Percentiles rank a stretch among this genome's conserved stretches.
phyloP scores from a whole-genome alignment of 129 eudicot species.

The Flaveria ramosissima region DNA sequence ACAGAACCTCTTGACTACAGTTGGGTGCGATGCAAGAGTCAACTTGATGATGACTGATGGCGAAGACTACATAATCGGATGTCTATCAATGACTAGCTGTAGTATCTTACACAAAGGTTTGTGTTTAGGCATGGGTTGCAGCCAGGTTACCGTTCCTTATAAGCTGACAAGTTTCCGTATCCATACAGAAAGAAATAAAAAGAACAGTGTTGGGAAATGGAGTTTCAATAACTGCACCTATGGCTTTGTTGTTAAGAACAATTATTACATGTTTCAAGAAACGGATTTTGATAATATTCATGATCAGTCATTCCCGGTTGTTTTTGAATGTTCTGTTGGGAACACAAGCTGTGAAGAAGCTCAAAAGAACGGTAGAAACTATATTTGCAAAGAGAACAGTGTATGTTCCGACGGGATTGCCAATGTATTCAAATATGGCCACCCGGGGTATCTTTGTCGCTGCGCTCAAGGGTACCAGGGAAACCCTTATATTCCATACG shows the following conservation, averaged over 20 bases:
- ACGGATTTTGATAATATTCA: conserved; percentile 25
- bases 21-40: conserved; percentile 40
- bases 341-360: conserved; percentile 16
- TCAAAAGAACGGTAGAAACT: neutral
- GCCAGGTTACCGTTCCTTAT: conserved; percentile 32
- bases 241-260: conserved; percentile 26
- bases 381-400: conserved; percentile 26
- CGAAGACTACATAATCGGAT: conserved; percentile 19
- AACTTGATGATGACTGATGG: neutral
- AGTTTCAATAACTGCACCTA: conserved; percentile 25
- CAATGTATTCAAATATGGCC: neutral
- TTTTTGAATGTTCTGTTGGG: conserved; percentile 31
- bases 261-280: neutral
- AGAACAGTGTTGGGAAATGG: neutral
- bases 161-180: conserved; percentile 7
- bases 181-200: conserved; percentile 20
- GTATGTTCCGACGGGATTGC: neutral
- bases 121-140: conserved; percentile 41
- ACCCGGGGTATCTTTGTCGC: conserved; percentile 8
- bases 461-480: conserved; percentile 25
- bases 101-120: neutral
- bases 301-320: conserved; percentile 24
- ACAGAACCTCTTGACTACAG: conserved; percentile 21
- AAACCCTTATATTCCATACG: conserved; percentile 28
- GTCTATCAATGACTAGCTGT: conserved; percentile 19